Evolutionary conservation across 495 filamentous ascomycete genomes (phyloP), one percentile per base, ranked within the genome.

Genomic region (Penicillium riverlandense): DNA sequence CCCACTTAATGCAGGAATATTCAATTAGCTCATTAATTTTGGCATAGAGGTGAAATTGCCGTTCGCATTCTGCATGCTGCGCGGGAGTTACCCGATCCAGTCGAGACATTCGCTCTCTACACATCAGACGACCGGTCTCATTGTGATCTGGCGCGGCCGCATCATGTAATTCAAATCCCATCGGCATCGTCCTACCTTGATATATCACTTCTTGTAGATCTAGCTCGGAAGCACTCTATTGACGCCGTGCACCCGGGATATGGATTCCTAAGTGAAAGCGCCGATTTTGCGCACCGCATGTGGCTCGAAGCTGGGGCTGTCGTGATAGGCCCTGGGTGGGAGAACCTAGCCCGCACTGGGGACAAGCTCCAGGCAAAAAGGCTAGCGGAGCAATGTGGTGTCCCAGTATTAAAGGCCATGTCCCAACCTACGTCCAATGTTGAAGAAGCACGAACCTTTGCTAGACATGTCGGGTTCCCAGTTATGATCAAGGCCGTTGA

Each of bases 171-270:
- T 28, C 53, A 65, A 34, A 56, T 82, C 11, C 48, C 65, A 4
- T 75, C 75, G 1, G 57, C 77, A n/a, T 56, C 69, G 1, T 65
- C 70, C 6, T 82, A 80, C 57, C 54, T 78, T 38, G 65, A 78
- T 52, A 72, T 79, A 30, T 37, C 59, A 11, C 44, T 63, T 6
- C 53, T 82, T 0, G 55, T 80, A 11, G 45, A 61, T 3, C 38
- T 80, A 13, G 72, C 44, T 6, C 67, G 69, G 44, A 59, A 73
- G 36, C 57, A 80, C 50, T 50, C 49, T 0, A 74, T 80, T n/a
- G 74, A 82, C 45, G 61, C 75, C 11, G 63, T 82, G 6, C 78
- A 82, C 52, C 78, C 79, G 0, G 79, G 79, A 0, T 83, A 83
- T 61, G 79, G 79, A 8, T 83, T 82, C 44, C 62, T 83, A 3